phyloP scores from a whole-genome alignment of 345 rosid species.

The Erucastrum elatum region DNA sequence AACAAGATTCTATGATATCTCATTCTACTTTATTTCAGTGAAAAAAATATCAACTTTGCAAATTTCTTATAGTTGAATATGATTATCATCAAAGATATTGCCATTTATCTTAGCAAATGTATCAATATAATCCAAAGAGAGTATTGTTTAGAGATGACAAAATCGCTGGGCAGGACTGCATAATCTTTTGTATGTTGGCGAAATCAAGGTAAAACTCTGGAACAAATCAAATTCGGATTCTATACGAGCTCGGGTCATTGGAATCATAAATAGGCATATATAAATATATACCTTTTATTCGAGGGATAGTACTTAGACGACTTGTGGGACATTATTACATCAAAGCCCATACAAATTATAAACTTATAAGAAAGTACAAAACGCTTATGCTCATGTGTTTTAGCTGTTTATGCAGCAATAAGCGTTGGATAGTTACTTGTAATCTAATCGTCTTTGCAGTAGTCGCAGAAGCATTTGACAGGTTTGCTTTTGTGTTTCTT shows the following conservation, averaged over 20 bases:
- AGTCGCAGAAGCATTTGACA: constrained; percentile 29
- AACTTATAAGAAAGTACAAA: background rate
- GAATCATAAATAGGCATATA: background rate
- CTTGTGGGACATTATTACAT: no score
- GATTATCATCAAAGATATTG: background rate
- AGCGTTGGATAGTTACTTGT: background rate
- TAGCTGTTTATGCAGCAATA: background rate
- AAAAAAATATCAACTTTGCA: background rate
- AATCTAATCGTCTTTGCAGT: constrained; percentile 26
- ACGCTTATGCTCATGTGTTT: background rate
- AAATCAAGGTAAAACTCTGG: background rate
- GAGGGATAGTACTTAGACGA: background rate
- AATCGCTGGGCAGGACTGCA: background rate
- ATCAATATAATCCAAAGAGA: background rate
- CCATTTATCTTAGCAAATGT: no score
- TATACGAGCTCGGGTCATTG: background rate
- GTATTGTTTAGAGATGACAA: background rate
- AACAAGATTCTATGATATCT: background rate
- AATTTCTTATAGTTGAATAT: background rate
- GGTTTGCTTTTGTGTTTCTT: constrained; percentile 29
- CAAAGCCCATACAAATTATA: no score
- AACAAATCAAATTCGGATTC: background rate
- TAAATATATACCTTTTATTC: background rate
- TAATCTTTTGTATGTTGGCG: background rate
- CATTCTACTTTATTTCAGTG: background rate